These are phyloP conservation scores for Cladosporium cucumerinum DNA, from an alignment of 2,329 filamentous ascomycete species.

Conservation along the genomic window DNA sequence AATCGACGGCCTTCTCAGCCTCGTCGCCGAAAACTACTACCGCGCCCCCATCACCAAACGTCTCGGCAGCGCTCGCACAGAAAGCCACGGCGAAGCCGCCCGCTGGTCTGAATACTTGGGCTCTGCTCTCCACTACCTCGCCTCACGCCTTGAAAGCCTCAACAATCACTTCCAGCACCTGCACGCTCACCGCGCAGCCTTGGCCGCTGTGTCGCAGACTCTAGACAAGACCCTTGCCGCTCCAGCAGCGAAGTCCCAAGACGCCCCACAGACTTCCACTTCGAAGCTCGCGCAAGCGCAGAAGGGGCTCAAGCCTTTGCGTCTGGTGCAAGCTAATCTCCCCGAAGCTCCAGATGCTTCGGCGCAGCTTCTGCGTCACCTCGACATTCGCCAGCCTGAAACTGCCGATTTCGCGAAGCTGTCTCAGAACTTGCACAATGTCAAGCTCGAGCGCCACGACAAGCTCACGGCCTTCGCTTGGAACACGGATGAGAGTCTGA, in stretches of 20 bases:
- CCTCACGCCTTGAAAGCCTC: slow-evolving; percentile 30
- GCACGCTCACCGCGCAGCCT: slow-evolving; percentile 26
- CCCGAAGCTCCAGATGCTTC: slow-evolving; percentile 31
- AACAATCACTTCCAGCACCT: slow-evolving; percentile 29
- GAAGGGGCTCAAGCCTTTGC: slow-evolving; percentile 31
- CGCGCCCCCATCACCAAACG: slow-evolving; percentile 56
- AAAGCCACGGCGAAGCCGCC: slow-evolving; percentile 35
- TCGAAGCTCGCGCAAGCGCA: slow-evolving; percentile 5
- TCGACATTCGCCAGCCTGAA: slow-evolving; percentile 28
- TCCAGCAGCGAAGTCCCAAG: not conserved
- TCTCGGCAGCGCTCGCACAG: slow-evolving; percentile 36
- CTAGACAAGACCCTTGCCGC: slow-evolving; percentile 20
- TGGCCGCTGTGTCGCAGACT: slow-evolving; percentile 25
- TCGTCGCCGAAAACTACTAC: slow-evolving; percentile 67
- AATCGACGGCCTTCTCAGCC: slow-evolving; percentile 66
- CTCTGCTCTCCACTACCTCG: slow-evolving; percentile 43
- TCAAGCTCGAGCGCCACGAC: slow-evolving; percentile 33
- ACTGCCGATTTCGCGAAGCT: slow-evolving; percentile 19
- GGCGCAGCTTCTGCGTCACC: slow-evolving; percentile 28
- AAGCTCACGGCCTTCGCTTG: slow-evolving; percentile 36
- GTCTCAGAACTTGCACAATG: slow-evolving; percentile 27
- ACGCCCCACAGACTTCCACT: not conserved
- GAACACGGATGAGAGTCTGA: slow-evolving; percentile 32
- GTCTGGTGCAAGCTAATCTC: slow-evolving; percentile 31
- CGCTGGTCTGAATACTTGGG: slow-evolving; percentile 45